Percentiles rank a stretch among this genome's conserved stretches.
Conservation (phyloP, 768 basidiomycete genomes). For the Hygrocybe coccinea region DNA sequence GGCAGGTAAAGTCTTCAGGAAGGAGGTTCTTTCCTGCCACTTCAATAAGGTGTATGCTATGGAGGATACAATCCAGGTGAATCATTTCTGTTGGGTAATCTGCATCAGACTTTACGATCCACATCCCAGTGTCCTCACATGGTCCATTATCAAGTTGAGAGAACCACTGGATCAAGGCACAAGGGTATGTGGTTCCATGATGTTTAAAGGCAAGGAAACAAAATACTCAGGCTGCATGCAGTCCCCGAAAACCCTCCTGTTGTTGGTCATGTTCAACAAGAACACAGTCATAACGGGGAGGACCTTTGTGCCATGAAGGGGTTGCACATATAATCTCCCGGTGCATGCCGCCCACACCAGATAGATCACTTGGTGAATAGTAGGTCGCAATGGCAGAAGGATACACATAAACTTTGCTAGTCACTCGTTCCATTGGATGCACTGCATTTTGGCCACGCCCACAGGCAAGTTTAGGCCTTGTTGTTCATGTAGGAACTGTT, state of each 20-base stretch:
- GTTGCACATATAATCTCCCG: constrained; percentile 21
- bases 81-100: neutral
- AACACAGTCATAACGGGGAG: constrained; percentile 18
- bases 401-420: constrained; percentile 6
- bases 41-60: constrained; percentile 13
- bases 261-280: constrained; percentile 16
- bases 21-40: constrained; percentile 21
- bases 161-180: constrained; percentile 28
- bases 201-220: constrained; percentile 22
- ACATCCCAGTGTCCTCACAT: constrained; percentile 20
- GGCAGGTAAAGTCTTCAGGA: constrained; percentile 17
- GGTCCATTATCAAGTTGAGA: constrained; percentile 10
- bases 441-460: neutral
- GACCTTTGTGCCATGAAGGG: constrained; percentile 19
- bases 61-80: constrained; percentile 26
- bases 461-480: neutral
- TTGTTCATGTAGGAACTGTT: constrained; percentile 24
- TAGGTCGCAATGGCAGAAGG: constrained; percentile 16
- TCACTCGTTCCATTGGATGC: constrained; percentile 2
- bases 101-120: constrained; percentile 20
- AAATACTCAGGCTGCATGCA: constrained; percentile 20
- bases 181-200: constrained; percentile 16
- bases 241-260: constrained; percentile 15
- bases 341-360: constrained; percentile 25
- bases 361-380: constrained; percentile 26